Conservation (phyloP, 2,329 filamentous ascomycete species). For the Ceratocystis papillata region DNA sequence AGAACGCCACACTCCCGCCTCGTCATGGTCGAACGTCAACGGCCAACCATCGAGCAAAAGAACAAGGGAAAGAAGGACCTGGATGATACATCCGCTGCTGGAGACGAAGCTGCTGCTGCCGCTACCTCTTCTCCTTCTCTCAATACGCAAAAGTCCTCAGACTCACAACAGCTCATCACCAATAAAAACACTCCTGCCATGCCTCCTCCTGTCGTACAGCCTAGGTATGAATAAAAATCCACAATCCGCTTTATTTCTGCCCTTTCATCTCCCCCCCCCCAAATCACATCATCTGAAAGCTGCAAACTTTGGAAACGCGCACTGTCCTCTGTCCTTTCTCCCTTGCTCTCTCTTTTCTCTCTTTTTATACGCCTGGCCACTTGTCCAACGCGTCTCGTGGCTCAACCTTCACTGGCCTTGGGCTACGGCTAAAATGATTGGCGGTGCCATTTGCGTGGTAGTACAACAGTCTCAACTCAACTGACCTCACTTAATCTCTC, state of each 20-base stretch:
- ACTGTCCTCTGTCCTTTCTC: neutral
- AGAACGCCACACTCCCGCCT: neutral
- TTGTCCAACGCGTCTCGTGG: neutral
- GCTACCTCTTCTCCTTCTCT: neutral
- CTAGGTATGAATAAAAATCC: neutral
- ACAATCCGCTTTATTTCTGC: neutral
- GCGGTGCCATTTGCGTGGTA: neutral
- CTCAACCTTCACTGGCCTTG: neutral
- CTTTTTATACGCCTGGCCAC: neutral
- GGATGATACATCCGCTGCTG: neutral
- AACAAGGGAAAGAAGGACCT: neutral
- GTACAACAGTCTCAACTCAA: neutral
- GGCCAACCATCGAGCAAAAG: neutral
- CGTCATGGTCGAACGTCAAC: constrained; percentile 5
- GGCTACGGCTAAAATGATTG: constrained; percentile 1
- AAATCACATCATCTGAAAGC: neutral
- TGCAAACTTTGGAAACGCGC: neutral
- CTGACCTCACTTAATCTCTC: neutral
- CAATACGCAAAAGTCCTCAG: neutral
- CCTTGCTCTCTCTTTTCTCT: neutral
- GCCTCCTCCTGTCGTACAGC: neutral
- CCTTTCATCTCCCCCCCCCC: neutral
- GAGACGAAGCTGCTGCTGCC: neutral
- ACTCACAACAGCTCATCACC: neutral
- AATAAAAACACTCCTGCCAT: neutral